These are phyloP conservation scores for Scedosporium dehoogii DNA, from an alignment of 2,329 filamentous ascomycete species.

Conservation along the genomic window DNA sequence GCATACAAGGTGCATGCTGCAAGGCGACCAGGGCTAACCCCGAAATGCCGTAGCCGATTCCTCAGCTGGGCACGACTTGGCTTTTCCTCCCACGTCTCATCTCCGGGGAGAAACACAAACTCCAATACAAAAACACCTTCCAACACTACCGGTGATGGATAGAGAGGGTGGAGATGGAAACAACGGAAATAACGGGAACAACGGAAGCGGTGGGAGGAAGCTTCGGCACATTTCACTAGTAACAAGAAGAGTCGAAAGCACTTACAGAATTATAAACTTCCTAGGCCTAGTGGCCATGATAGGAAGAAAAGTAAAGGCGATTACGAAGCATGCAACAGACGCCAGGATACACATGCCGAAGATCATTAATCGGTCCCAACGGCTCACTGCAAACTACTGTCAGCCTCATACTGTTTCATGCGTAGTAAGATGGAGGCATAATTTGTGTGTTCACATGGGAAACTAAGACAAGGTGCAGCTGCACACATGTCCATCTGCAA, in stretches of 20 bases:
- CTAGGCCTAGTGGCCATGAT: constrained; percentile 69
- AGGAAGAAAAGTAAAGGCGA: constrained; percentile 85
- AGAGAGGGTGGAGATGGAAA: too few relatives aligned
- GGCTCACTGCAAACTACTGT: constrained; percentile 59
- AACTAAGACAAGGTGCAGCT: constrained; percentile 11
- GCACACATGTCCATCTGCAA: constrained; percentile 7
- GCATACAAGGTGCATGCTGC: not conserved
- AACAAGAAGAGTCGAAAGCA: constrained; percentile 22
- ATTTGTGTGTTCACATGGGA: constrained; percentile 26
- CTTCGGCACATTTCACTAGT: not conserved
- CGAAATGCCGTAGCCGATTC: not conserved
- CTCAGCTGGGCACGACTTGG: not conserved
- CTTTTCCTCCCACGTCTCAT: too few relatives aligned
- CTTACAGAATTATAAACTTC: constrained; percentile 97
- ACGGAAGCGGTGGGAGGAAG: not conserved
- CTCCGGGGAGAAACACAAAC: too few relatives aligned
- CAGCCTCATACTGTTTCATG: constrained; percentile 13
- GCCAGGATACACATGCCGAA: constrained; percentile 87
- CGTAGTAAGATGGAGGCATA: not conserved
- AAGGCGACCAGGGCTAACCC: not conserved
- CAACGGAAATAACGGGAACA: not conserved
- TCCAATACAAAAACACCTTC: too few relatives aligned
- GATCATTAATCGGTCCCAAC: constrained; percentile 91
- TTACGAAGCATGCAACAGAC: constrained; percentile 82
- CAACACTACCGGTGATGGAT: too few relatives aligned